Base-by-base conservation (phyloP, 805 yeast genomes). In the Metschnikowia bowlesiae region DNA sequence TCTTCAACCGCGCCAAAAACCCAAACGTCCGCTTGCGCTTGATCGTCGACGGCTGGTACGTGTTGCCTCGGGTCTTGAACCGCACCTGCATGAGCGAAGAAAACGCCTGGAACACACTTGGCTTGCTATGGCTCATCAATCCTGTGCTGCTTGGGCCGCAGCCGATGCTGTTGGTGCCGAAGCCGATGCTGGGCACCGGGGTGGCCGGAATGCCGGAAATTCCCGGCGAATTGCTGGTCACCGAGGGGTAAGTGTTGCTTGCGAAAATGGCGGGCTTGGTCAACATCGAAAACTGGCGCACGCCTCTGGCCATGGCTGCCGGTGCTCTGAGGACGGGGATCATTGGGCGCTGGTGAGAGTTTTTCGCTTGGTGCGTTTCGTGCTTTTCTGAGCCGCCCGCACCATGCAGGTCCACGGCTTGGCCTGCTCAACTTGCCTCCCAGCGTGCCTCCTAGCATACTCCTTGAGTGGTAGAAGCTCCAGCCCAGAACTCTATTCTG, bases 21-120 rank as follows among this genome's bases (percentile, higher is more conserved):
- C 99, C 99, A 51, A 87, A 77, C 33, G 87, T 83, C 68, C 96
- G 84, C 75, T 94, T 94, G 67, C 98, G 80, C 66, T 87, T 89
- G 55, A 89, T 73, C 5, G 95, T 89, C 53, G 89, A 85, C 47
- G 99, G 99, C 70, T 92, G 97, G 70, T 86, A 92, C 16, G 96
- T 89, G 72, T 89, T 87, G 69, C 99, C 98, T 71, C 96, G 83
- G 36, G 92, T 76, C 65, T 89, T 84, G 86, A 91, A 85, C 76
- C 97, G 70, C 67, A 63, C 71, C 58, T 81, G 85, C 30, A 74
- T 66, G 44, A 74, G 65, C 1, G 76, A 69, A 2, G 72, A 44
- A 26, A 69, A 58, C 32, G 67, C 62, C 49, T 61, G 62, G 53
- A 64, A 59, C 6, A 56, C 53, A 13, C 42, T 18, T 9, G 42